Evolutionary conservation across 75 land plant species (phyloP), one percentile per base, ranked within the genome.

Genomic region (Selaginella moellendorffii): DNA sequence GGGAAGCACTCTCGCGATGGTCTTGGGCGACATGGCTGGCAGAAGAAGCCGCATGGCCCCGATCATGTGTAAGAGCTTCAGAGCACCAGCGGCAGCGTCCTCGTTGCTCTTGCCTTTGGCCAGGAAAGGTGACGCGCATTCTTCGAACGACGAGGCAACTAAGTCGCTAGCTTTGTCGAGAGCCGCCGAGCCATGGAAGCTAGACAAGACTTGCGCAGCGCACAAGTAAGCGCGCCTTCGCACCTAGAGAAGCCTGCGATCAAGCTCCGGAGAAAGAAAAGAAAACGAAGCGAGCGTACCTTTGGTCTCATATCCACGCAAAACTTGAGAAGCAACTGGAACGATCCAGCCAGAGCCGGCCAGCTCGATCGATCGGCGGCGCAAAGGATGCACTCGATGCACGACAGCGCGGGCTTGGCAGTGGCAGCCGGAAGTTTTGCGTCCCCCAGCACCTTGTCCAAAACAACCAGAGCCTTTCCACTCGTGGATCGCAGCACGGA

Each of bases 151-250:
- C 2, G 64, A 77, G 1, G 67, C 76, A 18, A 85, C 71, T 8
- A 54, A 77, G 56, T 93, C 90, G 70, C 98, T 93, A 36, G 98
- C 96, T 22, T 68, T 72, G 21, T 59, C 68, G 52, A 85, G 56
- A 5, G 81, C 28, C 5, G 76, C 59, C 30, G 80, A 64, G 20
- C 70, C 74, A 59, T 83, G 87, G 36, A 88, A 79, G 1, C 73
- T 69, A 63, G 66, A 42, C 19, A 93, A 71, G 19, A 79, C 68
- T 53, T 83, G 83, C 10, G 68, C 74, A 9, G 81, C 54, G 69
- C 83, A 83, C 18, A 66, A 52, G 28, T 82, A 85, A 21, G 87
- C 71, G 23, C 87, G 79, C 69, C 70, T 82, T 56, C 98, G 76
- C 8, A 93, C 96, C 97, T 90, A 36, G 14, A 14, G 5, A 14